Conservation (phyloP, 2,329 filamentous ascomycete species). For the Talaromyces albobiverticillius region DNA sequence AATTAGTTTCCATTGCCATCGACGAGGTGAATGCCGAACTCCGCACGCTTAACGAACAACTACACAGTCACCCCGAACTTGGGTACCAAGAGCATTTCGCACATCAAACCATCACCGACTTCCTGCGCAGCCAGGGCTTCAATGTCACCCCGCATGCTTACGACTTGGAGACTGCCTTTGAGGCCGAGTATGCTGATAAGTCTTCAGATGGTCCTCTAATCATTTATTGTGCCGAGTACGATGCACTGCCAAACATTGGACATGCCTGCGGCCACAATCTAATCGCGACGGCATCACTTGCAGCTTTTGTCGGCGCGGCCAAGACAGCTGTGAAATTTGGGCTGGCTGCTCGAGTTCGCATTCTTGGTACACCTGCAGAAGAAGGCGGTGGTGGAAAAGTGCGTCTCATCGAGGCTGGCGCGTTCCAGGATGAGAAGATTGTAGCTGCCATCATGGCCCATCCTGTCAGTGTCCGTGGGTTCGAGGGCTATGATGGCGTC, state of each 20-base stretch:
- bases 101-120: too few species aligned
- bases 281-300: constrained; percentile 13
- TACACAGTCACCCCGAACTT: too few species aligned
- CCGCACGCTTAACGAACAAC: too few species aligned
- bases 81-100: too few species aligned
- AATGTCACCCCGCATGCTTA: constrained; percentile 5
- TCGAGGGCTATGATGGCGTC: constrained; percentile 14
- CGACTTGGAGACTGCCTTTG: constrained; percentile 10
- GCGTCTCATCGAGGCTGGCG: constrained; percentile 37
- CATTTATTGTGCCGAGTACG: constrained; percentile 22
- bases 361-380: constrained; percentile 27
- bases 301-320: constrained; percentile 14
- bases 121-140: too few species aligned
- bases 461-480: constrained; percentile 19
- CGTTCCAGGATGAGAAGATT: constrained; percentile 25
- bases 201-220: constrained; percentile 14
- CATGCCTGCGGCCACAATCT: too few species aligned
- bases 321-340: constrained; percentile 11
- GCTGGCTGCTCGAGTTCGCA: constrained; percentile 22
- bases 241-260: constrained; percentile 19
- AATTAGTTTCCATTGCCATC: too few species aligned
- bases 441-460: constrained; percentile 35
- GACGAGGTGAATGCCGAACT: too few species aligned
- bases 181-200: constrained; percentile 14
- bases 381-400: constrained; percentile 28